phyloP scores from a whole-genome alignment of 2,329 filamentous ascomycete genomes.

The Grosmannia serpens region DNA sequence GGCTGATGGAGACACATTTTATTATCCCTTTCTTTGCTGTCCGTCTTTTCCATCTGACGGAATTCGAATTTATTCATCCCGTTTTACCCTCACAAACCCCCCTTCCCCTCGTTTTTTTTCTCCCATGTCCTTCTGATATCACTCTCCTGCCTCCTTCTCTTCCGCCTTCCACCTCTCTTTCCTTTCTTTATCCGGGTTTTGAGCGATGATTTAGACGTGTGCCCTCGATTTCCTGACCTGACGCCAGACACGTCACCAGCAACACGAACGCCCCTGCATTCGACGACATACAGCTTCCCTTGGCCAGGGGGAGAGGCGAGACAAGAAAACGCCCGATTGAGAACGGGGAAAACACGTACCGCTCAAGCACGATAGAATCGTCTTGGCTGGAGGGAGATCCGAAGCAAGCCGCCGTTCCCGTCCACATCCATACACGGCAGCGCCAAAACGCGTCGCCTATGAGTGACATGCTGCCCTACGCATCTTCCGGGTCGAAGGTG shows the following conservation, averaged over 20 bases:
- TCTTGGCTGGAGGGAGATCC: neutral
- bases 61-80: neutral
- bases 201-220: neutral
- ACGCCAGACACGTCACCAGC: neutral
- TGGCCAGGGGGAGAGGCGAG: neutral
- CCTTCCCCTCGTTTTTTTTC: neutral
- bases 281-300: neutral
- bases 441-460: neutral
- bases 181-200: neutral
- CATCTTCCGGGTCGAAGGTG: constrained; percentile 49
- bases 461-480: constrained; percentile 46
- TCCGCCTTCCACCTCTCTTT: neutral
- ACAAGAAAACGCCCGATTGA: neutral
- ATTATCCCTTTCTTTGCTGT: constrained; percentile 7
- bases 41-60: constrained; percentile 5
- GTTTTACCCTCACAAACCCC: neutral
- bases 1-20: constrained; percentile 18
- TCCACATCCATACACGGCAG: neutral
- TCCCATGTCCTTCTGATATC: neutral
- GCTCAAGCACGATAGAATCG: neutral
- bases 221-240: neutral
- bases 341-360: neutral
- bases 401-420: neutral
- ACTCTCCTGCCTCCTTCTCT: constrained; percentile 26
- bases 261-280: neutral